Evolutionary conservation across 2,329 filamentous ascomycete genomes (phyloP), one percentile per base, ranked within the genome.

Genomic region (Exserohilum rostratum): DNA sequence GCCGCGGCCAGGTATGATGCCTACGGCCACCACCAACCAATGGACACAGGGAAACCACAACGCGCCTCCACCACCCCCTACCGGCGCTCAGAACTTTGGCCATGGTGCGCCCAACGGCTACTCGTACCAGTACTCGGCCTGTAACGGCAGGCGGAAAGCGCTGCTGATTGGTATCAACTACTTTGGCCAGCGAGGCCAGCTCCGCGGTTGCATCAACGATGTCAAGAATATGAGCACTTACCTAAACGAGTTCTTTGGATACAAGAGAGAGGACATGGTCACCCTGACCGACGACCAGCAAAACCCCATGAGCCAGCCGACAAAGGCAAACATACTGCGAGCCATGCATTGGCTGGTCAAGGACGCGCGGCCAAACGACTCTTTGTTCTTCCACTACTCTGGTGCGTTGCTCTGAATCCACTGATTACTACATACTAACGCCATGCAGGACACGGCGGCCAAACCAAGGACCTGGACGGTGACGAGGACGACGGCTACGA

Each of bases 271-370:
- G 76, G 93, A 98, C 71, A 98, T 98, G 93, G 93, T 98, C 17
- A 88, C 95, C 58, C 83, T 98, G 73, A 97, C 93, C 34, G 93
- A 98, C 72, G 93, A 98, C 73, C 93, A 97, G 79, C 91, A 96
- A 74, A 96, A 96, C 67, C 91, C 91, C 22, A 96, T 97, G 90
- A 96, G 91, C 77, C 91, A 96, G 78, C 93, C 93, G 7, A 96
- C 92, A 5, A 97, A 97, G 76, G 90, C 91, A 64, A 98, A 98
- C 72, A 96, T 98, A 51, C 77, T 98, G 33, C 86, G 93, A 48
- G 93, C 93, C 27, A 98, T 98, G 93, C 93, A 97, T 74, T 98
- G 93, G 93, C 80, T 98, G 17, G 91, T 97, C 53, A 96, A 96
- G 78, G 93, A 96, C 71, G 93, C 93, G 4, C 85, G 85, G 53